Evolutionary conservation across 2,329 filamentous ascomycete genomes (phyloP).

Genomic region (Colletotrichum zoysiae): DNA sequence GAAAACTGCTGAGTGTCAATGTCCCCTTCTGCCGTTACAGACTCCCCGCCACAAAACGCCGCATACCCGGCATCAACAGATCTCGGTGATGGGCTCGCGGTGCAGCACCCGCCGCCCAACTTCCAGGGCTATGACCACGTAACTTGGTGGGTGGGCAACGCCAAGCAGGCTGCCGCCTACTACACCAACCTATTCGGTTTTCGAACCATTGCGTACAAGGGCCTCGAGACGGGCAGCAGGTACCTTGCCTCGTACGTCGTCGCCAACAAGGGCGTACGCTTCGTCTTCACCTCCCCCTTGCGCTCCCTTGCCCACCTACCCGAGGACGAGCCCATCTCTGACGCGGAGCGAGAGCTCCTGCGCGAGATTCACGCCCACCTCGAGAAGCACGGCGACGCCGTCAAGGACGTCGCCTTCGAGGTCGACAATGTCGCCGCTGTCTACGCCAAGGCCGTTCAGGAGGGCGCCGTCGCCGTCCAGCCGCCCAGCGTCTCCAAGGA

Average conservation of each 20-base stretch:
- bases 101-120: slow-evolving; percentile 63
- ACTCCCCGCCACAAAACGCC: slow-evolving; percentile 61
- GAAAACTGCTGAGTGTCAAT: slow-evolving; percentile 55
- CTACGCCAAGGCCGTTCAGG: slow-evolving; percentile 77
- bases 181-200: slow-evolving; percentile 92
- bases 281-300: slow-evolving; percentile 86
- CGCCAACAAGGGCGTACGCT: slow-evolving; percentile 79
- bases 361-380: slow-evolving; percentile 85
- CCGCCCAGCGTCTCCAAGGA: slow-evolving; percentile 68
- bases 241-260: slow-evolving; percentile 88
- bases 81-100: slow-evolving; percentile 63
- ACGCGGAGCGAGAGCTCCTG: slow-evolving; percentile 74
- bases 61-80: slow-evolving; percentile 55
- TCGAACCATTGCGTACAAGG: slow-evolving; percentile 82
- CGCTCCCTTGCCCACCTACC: slow-evolving; percentile 70
- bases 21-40: slow-evolving; percentile 70
- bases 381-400: slow-evolving; percentile 89
- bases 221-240: slow-evolving; percentile 88
- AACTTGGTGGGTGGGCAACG: slow-evolving; percentile 97
- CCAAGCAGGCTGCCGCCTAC: slow-evolving; percentile 92
- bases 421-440: slow-evolving; percentile 90
- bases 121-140: slow-evolving; percentile 93
- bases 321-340: slow-evolving; percentile 70
- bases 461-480: slow-evolving; percentile 73
- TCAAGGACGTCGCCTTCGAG: slow-evolving; percentile 95